Conservation (phyloP, 1,139 yeast genomes). For the Magnusiomyces magnusii region DNA sequence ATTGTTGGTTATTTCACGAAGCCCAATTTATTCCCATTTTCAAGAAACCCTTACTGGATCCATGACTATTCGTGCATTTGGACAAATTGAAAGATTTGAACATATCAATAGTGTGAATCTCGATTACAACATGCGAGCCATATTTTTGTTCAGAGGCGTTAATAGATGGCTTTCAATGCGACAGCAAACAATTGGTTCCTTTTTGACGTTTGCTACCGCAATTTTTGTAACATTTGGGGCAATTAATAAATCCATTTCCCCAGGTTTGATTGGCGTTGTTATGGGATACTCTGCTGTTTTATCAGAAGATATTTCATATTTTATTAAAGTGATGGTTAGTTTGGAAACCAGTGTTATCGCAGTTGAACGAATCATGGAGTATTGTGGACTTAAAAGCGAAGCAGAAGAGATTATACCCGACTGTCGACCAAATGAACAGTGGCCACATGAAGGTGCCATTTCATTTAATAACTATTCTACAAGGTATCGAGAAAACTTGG, state of each 20-base stretch:
- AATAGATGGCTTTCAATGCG: slow-evolving; percentile 71
- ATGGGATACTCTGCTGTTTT: slow-evolving; percentile 66
- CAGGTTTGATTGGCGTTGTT: slow-evolving; percentile 68
- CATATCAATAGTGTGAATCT: slow-evolving; percentile 51
- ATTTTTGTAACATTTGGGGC: slow-evolving; percentile 43
- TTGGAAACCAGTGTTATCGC: slow-evolving; percentile 71
- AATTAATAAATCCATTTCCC: slow-evolving; percentile 44
- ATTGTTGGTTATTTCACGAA: slow-evolving; percentile 67
- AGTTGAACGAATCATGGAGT: slow-evolving; percentile 69
- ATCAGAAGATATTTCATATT: slow-evolving; percentile 50
- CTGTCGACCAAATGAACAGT: slow-evolving; percentile 38
- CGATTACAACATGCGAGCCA: slow-evolving; percentile 55
- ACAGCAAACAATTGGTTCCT: slow-evolving; percentile 59
- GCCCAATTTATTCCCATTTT: slow-evolving; percentile 71
- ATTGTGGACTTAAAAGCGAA: slow-evolving; percentile 55
- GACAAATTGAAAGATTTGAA: slow-evolving; percentile 46
- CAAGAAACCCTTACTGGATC: slow-evolving; percentile 70
- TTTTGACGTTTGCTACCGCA: slow-evolving; percentile 55
- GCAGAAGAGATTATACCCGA: slow-evolving; percentile 39
- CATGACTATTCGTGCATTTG: slow-evolving; percentile 55
- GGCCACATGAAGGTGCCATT: slow-evolving; percentile 60
- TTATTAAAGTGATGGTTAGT: slow-evolving; percentile 62
- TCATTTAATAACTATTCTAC: slow-evolving; percentile 55
- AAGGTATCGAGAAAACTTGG: slow-evolving; percentile 48
- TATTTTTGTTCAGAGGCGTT: slow-evolving; percentile 48